Percentiles rank a stretch among this genome's conserved stretches.
phyloP scores from a whole-genome alignment of 768 basidiomycete genomes.

The Rubroboletus pulcherrimus region DNA sequence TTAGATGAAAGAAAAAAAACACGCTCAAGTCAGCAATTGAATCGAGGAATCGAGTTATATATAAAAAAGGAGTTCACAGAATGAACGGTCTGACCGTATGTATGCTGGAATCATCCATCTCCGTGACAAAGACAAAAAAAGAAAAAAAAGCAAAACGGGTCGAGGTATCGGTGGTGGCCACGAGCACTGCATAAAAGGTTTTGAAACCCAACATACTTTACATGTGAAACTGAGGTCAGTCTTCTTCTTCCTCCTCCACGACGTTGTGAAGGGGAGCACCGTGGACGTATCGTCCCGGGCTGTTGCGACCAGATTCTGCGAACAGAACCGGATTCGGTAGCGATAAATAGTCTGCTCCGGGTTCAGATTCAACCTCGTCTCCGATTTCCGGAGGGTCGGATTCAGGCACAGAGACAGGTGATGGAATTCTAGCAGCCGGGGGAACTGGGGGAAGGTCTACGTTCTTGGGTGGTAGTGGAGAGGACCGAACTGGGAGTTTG shows the following conservation, averaged over 20 bases:
- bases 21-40: conserved; percentile 14
- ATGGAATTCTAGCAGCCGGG: neutral
- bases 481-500: conserved; percentile 34
- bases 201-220: conserved; percentile 21
- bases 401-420: conserved; percentile 18
- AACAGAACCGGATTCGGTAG: conserved; percentile 33
- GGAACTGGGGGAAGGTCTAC: conserved; percentile 5
- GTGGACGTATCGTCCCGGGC: conserved; percentile 73
- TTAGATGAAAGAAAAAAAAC: conserved; percentile 21
- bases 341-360: conserved; percentile 25
- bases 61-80: neutral
- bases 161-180: conserved; percentile 26
- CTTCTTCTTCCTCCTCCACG: conserved; percentile 77
- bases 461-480: conserved; percentile 12
- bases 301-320: conserved; percentile 53
- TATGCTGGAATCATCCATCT: conserved; percentile 9
- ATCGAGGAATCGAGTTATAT: neutral
- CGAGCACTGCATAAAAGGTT: conserved; percentile 6
- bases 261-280: conserved; percentile 87
- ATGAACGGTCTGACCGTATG: neutral
- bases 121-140: conserved; percentile 4
- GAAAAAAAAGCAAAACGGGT: conserved; percentile 5
- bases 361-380: conserved; percentile 28
- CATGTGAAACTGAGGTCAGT: conserved; percentile 22
- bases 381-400: conserved; percentile 26